Base-by-base conservation (phyloP, 2,329 filamentous ascomycete species). In the Fusarium compactum region DNA sequence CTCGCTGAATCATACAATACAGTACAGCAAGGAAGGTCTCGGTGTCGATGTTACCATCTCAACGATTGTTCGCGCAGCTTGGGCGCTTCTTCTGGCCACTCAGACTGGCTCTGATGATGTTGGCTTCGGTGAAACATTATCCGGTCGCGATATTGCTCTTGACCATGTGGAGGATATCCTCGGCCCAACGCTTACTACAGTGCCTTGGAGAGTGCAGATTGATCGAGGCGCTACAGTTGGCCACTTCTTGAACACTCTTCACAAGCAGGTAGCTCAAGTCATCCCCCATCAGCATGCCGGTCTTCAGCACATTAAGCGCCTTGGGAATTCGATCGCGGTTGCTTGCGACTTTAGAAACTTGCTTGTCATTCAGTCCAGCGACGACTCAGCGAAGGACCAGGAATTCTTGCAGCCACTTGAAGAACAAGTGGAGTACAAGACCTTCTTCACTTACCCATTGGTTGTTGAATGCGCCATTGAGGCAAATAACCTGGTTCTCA, bases 201-300 rank as follows among this genome's bases (percentile, higher is more conserved):
- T 72, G 0, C 70, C 70, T 2, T 56, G 38, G 20, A 41, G 70
- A 3, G 52, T 72, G 15, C 63, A 53, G 10, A 60, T 73, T 8
- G 11, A 58, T 24, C 57, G 54, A 2, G 14, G 32, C 2, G 32
- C 20, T 8, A 54, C 53, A 5, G 27, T 70, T 32, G 43, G 47
- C 0, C 18, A 72, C 0, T 50, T 70, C 2, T 6, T 72, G 11
- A 30, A 15, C 0, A 18, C 10, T 2, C 57, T 70, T 2, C 62
- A 54, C 10, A 6, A 29, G 5, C 54, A 50, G 25, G 62, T 68
- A 14, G 25, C 50, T 0, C n/a, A 64, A 3, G 69, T 77, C 48
- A 74, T 78, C 4, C 70, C 73, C 0, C 69, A 72, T 47, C 79
- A 79, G 29, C 74, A 81, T 8, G 60, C 75, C 3, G 77, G 78